Conservation (phyloP, 129 eudicot genomes). For the Pseudognaphalium luteoalbum region DNA sequence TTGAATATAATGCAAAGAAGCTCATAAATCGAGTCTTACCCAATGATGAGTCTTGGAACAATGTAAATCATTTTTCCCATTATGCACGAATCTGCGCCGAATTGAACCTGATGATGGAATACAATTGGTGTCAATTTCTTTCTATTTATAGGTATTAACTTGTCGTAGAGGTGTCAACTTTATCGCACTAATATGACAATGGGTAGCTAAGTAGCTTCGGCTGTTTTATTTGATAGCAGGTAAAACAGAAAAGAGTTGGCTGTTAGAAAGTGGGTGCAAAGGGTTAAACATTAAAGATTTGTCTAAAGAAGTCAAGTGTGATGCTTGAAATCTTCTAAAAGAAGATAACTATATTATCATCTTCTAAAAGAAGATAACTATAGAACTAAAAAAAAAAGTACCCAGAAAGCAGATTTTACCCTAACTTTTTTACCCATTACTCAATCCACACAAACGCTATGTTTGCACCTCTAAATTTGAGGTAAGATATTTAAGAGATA, state of each 20-base stretch:
- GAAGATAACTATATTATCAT: too few relatives aligned
- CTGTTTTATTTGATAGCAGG: neutral
- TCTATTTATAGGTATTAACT: neutral
- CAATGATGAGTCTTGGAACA: constrained; percentile 80
- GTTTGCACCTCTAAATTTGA: neutral
- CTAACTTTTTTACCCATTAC: neutral
- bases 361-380: neutral
- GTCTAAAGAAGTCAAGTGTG: neutral
- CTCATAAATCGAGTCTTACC: constrained; percentile 43
- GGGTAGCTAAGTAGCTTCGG: neutral
- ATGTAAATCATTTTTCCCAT: constrained; percentile 77
- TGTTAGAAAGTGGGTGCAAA: neutral
- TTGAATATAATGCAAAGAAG: neutral
- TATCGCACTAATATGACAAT: neutral
- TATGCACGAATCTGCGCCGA: constrained; percentile 82
- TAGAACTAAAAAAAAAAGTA: neutral
- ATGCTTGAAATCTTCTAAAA: neutral
- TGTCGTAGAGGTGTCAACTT: neutral
- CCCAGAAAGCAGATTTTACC: neutral
- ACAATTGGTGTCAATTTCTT: neutral
- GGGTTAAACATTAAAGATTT: neutral
- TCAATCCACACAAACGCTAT: neutral
- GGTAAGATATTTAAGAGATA: neutral
- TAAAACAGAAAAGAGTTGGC: neutral
- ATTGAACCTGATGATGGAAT: constrained; percentile 56